Evolutionary conservation across 225 moss, liverwort and hornwort species (phyloP).

Genomic region (Pseudoscleropodium purum): DNA sequence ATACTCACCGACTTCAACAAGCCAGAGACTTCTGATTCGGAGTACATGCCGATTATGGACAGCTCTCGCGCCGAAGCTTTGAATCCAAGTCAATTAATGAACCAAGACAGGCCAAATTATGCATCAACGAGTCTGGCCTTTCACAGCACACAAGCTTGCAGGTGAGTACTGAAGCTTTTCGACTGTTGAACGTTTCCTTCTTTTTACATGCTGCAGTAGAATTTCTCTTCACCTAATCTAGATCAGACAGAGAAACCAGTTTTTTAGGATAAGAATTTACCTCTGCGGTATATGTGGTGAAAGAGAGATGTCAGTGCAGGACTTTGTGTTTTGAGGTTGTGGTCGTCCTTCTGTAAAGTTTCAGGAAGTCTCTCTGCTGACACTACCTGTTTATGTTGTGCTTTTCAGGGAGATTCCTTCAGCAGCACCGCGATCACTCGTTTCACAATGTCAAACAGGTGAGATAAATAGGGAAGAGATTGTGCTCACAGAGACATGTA

Average conservation of each 20-base stretch:
- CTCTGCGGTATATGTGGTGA: background rate
- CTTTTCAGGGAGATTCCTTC: slow-evolving; percentile 10
- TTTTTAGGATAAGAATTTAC: background rate
- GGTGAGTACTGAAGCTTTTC: background rate
- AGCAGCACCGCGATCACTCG: background rate
- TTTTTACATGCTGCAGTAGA: background rate
- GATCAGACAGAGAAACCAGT: background rate
- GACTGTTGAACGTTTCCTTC: background rate
- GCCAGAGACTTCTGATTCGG: slow-evolving; percentile 19
- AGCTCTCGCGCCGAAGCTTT: slow-evolving; percentile 9
- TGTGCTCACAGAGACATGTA: background rate
- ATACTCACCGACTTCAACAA: slow-evolving; percentile 17
- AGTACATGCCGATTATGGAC: slow-evolving; percentile 21
- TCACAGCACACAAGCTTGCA: slow-evolving; percentile 10
- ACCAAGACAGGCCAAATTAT: background rate
- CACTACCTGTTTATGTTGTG: background rate
- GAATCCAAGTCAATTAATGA: background rate
- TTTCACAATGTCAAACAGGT: background rate
- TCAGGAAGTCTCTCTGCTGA: background rate
- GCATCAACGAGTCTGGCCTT: slow-evolving; percentile 4
- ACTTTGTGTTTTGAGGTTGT: background rate
- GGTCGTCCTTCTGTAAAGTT: background rate
- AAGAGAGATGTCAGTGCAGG: background rate
- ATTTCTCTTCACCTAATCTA: background rate
- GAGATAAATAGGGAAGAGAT: slow-evolving; percentile 23